These are phyloP conservation scores for Penicillium egyptiacum DNA, from an alignment of 495 filamentous ascomycete species.

Conservation along the genomic window DNA sequence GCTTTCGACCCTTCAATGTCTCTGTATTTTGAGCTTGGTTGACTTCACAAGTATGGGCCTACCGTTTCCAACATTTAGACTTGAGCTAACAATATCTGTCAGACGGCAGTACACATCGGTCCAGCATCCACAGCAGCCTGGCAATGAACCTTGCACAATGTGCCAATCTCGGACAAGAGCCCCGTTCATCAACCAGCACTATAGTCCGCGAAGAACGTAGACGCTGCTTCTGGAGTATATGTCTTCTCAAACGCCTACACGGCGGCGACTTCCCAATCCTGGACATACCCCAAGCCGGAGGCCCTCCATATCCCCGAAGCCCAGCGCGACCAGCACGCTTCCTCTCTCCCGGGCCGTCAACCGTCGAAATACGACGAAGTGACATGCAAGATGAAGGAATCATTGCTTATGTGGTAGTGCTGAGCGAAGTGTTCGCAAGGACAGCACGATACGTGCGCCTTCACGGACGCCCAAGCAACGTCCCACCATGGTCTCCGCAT, in stretches of 20 bases:
- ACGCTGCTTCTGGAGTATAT: slow-evolving; percentile 52
- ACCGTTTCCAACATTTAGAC: neutral
- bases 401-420: slow-evolving; percentile 47
- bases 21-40: slow-evolving; percentile 47
- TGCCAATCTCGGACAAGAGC: slow-evolving; percentile 41
- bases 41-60: slow-evolving; percentile 45
- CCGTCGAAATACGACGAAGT: slow-evolving; percentile 23
- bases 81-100: neutral
- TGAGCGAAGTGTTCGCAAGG: slow-evolving; percentile 47
- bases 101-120: slow-evolving; percentile 51
- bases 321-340: slow-evolving; percentile 26
- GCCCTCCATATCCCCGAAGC: slow-evolving; percentile 38
- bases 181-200: slow-evolving; percentile 19
- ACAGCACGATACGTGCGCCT: slow-evolving; percentile 46
- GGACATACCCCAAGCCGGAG: slow-evolving; percentile 38
- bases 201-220: slow-evolving; percentile 42
- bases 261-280: slow-evolving; percentile 44
- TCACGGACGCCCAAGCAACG: slow-evolving; percentile 43
- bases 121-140: slow-evolving; percentile 49
- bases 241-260: slow-evolving; percentile 47
- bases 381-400: slow-evolving; percentile 46
- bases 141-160: slow-evolving; percentile 50
- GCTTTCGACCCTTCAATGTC: slow-evolving; percentile 47
- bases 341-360: slow-evolving; percentile 23
- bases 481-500: slow-evolving; percentile 51